phyloP scores from a whole-genome alignment of 2,329 filamentous ascomycete genomes.

The Nannizziopsis arthrosporioides region DNA sequence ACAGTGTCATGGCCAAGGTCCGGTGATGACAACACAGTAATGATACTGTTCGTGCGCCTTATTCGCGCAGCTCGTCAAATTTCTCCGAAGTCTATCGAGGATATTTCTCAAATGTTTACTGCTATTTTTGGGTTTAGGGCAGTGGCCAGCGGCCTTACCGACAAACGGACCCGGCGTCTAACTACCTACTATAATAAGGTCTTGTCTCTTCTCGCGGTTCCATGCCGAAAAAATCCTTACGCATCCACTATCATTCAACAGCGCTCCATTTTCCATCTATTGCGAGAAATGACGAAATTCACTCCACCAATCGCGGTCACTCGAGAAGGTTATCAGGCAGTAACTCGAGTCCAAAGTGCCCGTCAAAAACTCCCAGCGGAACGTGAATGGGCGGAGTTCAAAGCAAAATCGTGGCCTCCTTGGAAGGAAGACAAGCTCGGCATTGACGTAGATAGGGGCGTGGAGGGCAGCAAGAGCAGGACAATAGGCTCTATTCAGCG shows the following conservation, averaged over 20 bases:
- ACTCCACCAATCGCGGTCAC: slow-evolving; percentile 45
- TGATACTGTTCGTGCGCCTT: slow-evolving; percentile 37
- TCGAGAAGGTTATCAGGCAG: slow-evolving; percentile 46
- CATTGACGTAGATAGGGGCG: slow-evolving; percentile 47
- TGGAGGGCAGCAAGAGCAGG: slow-evolving; percentile 46
- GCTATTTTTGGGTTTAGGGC: slow-evolving; percentile 20
- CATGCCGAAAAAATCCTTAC: slow-evolving; percentile 40
- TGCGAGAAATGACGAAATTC: slow-evolving; percentile 46
- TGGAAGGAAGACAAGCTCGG: slow-evolving; percentile 53
- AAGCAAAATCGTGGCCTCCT: slow-evolving; percentile 52
- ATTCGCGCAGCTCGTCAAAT: slow-evolving; percentile 41
- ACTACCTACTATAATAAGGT: slow-evolving; percentile 40
- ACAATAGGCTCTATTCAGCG: slow-evolving; percentile 44
- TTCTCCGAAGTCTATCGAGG: slow-evolving; percentile 37
- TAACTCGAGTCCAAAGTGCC: slow-evolving; percentile 46
- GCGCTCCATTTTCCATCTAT: slow-evolving; percentile 45
- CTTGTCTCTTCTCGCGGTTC: slow-evolving; percentile 39
- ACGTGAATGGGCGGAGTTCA: slow-evolving; percentile 46
- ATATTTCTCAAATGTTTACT: slow-evolving; percentile 32
- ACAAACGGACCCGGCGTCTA: slow-evolving; percentile 20
- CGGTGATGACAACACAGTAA: slow-evolving; percentile 21
- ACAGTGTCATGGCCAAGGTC: slow-evolving; percentile 17
- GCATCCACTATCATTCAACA: slow-evolving; percentile 41
- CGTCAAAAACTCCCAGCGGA: slow-evolving; percentile 46
- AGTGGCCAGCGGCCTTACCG: slow-evolving; percentile 9